Evolutionary conservation across 305 asterid species (phyloP).

Genomic region (Salvia sclarea): DNA sequence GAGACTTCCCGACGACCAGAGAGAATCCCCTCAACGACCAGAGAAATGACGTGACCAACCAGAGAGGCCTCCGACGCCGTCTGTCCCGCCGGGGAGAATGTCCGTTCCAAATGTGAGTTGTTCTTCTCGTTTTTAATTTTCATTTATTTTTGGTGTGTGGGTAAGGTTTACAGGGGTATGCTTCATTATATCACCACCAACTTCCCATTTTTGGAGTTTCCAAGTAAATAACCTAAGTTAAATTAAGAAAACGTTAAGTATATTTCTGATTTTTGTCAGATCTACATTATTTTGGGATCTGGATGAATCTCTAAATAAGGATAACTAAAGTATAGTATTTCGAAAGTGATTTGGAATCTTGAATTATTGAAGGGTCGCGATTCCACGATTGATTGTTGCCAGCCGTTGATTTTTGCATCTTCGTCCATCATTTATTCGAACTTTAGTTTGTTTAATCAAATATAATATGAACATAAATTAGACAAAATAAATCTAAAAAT

Average conservation of each 20-base stretch:
- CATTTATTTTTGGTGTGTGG: no score
- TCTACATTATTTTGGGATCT: conserved; percentile 4
- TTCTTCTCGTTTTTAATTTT: no score
- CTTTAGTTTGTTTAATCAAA: neutral
- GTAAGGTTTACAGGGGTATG: no score
- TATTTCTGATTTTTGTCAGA: neutral
- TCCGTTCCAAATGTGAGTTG: no score
- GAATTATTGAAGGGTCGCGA: conserved; percentile 3
- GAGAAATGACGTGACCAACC: no score
- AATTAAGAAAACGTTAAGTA: neutral
- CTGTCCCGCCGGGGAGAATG: no score
- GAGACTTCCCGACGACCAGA: no score
- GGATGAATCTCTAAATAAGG: neutral
- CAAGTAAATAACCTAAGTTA: neutral
- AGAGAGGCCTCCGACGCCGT: no score
- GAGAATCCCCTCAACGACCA: no score
- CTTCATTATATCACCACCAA: neutral
- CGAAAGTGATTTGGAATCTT: conserved; percentile 29
- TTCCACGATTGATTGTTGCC: conserved; percentile 21
- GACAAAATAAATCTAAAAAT: no score
- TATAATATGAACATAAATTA: no score
- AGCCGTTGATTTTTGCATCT: conserved; percentile 21
- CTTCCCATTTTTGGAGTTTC: neutral
- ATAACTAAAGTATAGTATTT: neutral
- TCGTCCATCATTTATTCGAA: neutral